Base-by-base conservation (phyloP, 208 protist species). In the Wallacemonas sp. region DNA sequence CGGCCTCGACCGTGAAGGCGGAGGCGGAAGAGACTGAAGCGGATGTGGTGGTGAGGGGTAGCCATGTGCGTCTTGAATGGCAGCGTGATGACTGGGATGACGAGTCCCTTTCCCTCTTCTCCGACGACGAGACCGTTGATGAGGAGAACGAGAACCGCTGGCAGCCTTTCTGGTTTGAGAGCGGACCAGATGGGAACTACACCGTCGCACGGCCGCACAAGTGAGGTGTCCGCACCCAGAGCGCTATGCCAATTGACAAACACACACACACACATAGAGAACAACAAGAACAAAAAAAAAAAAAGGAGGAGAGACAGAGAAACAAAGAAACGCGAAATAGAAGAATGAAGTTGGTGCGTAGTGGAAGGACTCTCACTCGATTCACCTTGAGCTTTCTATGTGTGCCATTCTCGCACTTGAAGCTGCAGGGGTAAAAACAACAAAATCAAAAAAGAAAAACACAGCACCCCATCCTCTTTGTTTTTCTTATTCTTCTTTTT, bases 131-230 rank as follows among this genome's bases (percentile, higher is more conserved):
- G 51, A 95, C 89, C 11, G 46, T 91, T 1, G 70, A 85, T 56
- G 60, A 66, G 36, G 71, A 68, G 36, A 91, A 93, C 45, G 68
- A 65, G 0, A 93, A 92, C 44, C 79, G 89, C 31, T 95, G 89
- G 89, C 89, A 95, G 66, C 84, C 83, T 0, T 75, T 93, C 24
- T 95, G 89, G 89, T 93, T 91, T 62, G 82, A 90, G 51, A 31
- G 59, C 24, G 61, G 77, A 38, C 17, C 38, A 0, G 42, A 67
- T 2, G 76, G 75, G 2, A 72, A 83, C 47, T 84, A 77, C 58
- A 55, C 75, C 9, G 31, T 65, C 8, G 28, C 70, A 11, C 28
- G 24, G 12, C 8, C 8, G 30, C 51, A 58, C 30, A 34, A 38
- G 28, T 58, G 31, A 58, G n/a, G n/a, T n/a, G n/a, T n/a, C n/a